Evolutionary conservation across 2,329 filamentous ascomycete species (phyloP).

Genomic region (Colletotrichum tabaci): DNA sequence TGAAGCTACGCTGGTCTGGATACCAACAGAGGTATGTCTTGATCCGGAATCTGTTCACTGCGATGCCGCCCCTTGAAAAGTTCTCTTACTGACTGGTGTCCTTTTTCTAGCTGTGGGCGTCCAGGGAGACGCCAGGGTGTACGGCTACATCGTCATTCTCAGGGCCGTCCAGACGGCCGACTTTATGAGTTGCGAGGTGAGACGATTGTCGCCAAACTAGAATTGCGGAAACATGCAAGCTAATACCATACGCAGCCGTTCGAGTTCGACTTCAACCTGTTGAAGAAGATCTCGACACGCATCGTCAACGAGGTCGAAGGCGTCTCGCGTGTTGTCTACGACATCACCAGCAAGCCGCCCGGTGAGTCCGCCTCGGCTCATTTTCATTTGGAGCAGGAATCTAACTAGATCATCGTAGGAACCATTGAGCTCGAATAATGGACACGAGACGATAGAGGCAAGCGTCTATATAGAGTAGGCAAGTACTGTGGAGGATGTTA

Average conservation of each 20-base stretch:
- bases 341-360: conserved; percentile 39
- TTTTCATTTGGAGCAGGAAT: not conserved
- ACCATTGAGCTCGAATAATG: conserved; percentile 82
- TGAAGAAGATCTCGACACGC: conserved; percentile 75
- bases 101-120: conserved; percentile 53
- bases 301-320: conserved; percentile 80
- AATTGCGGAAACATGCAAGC: not conserved
- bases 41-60: not conserved
- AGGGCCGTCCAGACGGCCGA: conserved; percentile 67
- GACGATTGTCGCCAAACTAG: not conserved
- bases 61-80: not conserved
- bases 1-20: conserved; percentile 59
- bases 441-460: not conserved
- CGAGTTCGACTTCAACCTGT: conserved; percentile 74
- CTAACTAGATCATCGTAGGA: conserved; percentile 63
- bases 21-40: conserved; percentile 52
- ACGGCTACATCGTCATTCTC: conserved; percentile 54
- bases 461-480: too few species aligned
- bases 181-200: conserved; percentile 53
- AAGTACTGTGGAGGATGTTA: not conserved
- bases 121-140: conserved; percentile 49
- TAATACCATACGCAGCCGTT: conserved; percentile 73
- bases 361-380: conserved; percentile 8
- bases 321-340: conserved; percentile 78
- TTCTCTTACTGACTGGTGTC: conserved; percentile 10